A percentile compares a stretch with the other conserved stretches of the same genome.
phyloP scores from a whole-genome alignment of 768 basidiomycete genomes.

The Termitomyces eurrhizus region DNA sequence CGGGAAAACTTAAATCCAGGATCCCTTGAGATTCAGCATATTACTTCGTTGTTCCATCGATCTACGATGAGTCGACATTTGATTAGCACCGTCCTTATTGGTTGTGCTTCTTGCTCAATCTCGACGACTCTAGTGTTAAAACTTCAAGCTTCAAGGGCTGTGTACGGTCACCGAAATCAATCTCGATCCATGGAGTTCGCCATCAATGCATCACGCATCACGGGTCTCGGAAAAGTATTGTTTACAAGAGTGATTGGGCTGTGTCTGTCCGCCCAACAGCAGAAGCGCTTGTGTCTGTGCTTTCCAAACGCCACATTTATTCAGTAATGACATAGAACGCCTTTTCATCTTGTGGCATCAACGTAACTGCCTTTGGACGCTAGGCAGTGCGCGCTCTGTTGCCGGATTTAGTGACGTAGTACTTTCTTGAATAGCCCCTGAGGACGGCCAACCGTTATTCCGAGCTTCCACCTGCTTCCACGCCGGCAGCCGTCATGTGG shows the following conservation, averaged over 20 bases:
- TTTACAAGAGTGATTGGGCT: background rate
- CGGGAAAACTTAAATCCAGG: background rate
- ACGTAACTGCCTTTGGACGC: background rate
- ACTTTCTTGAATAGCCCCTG: background rate
- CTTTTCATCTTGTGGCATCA: background rate
- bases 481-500: background rate
- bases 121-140: background rate
- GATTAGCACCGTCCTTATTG: background rate
- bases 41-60: background rate
- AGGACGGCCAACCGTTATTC: background rate
- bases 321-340: too few species aligned
- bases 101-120: background rate
- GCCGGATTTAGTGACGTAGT: background rate
- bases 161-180: background rate
- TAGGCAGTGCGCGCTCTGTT: background rate
- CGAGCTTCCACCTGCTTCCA: background rate
- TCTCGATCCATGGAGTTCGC: background rate
- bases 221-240: background rate
- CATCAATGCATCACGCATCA: background rate
- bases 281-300: background rate
- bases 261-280: background rate
- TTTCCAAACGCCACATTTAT: background rate
- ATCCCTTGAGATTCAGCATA: background rate
- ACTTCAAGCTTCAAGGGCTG: background rate
- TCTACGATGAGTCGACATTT: background rate